A percentile compares a stretch with the other conserved stretches of the same genome.
These are phyloP conservation scores for Candida parachauliodes DNA, from an alignment of 805 yeast species.

Conservation along the genomic window DNA sequence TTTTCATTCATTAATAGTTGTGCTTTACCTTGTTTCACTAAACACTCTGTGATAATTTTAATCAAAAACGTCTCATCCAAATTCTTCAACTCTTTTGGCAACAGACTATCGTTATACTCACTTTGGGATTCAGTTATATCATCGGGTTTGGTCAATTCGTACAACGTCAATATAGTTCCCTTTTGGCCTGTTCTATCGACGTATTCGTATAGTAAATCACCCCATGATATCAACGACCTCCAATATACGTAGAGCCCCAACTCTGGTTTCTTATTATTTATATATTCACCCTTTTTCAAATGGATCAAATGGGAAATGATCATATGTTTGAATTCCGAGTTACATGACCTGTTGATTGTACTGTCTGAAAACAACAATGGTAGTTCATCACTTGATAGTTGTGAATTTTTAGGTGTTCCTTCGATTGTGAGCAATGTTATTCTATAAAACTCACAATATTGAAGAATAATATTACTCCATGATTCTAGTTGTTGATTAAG, in stretches of 20 bases:
- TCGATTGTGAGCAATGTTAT: slow-evolving; percentile 29
- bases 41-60: slow-evolving; percentile 46
- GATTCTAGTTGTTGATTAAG: slow-evolving; percentile 72
- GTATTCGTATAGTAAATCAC: slow-evolving; percentile 27
- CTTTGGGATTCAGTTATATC: background rate
- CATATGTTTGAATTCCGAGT: slow-evolving; percentile 50
- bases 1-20: slow-evolving; percentile 62
- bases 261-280: slow-evolving; percentile 49
- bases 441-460: slow-evolving; percentile 53
- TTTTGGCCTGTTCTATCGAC: slow-evolving; percentile 73
- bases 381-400: slow-evolving; percentile 17
- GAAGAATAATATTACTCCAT: slow-evolving; percentile 67
- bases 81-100: slow-evolving; percentile 55
- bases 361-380: slow-evolving; percentile 50
- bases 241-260: slow-evolving; percentile 60
- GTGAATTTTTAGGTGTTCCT: slow-evolving; percentile 29
- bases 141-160: slow-evolving; percentile 66
- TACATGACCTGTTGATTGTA: slow-evolving; percentile 49
- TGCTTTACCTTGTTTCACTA: slow-evolving; percentile 70
- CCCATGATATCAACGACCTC: slow-evolving; percentile 55
- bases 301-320: slow-evolving; percentile 57
- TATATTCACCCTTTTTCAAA: slow-evolving; percentile 55
- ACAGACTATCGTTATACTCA: slow-evolving; percentile 29
- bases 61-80: slow-evolving; percentile 57
- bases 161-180: slow-evolving; percentile 73